These are phyloP conservation scores for Phytopythium vexans DNA, from an alignment of 352 stramenopile species.

Conservation along the genomic window DNA sequence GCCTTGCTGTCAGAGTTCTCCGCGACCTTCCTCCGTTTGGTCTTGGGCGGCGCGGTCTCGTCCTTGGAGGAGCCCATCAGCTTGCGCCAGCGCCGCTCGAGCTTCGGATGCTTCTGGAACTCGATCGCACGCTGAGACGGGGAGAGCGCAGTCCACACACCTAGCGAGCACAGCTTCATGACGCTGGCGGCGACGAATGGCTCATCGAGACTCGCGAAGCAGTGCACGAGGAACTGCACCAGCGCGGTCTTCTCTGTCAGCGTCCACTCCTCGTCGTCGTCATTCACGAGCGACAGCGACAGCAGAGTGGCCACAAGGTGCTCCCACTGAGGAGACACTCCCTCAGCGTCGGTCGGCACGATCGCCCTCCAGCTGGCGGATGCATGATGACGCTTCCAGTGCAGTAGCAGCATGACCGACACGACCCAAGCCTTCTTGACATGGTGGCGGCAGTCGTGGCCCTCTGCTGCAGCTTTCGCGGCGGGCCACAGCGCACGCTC, in stretches of 20 bases:
- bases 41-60: slow-evolving; percentile 7
- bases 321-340: slow-evolving; percentile 24
- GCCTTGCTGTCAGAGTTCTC: slow-evolving; percentile 28
- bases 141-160: slow-evolving; percentile 59
- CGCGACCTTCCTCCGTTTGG: slow-evolving; percentile 9
- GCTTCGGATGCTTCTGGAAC: slow-evolving; percentile 60
- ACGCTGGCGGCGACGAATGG: slow-evolving; percentile 40
- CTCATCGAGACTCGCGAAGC: slow-evolving; percentile 62
- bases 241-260: slow-evolving; percentile 51
- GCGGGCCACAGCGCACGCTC: slow-evolving; percentile 54
- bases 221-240: slow-evolving; percentile 56
- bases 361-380: slow-evolving; percentile 15
- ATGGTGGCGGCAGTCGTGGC: slow-evolving; percentile 22
- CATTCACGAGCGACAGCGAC: slow-evolving; percentile 9
- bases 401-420: slow-evolving; percentile 41
- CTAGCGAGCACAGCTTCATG: slow-evolving; percentile 63
- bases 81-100: slow-evolving; percentile 65
- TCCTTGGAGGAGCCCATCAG: slow-evolving; percentile 10
- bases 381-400: not conserved
- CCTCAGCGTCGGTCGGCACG: slow-evolving; percentile 7
- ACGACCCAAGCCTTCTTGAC: slow-evolving; percentile 43
- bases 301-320: slow-evolving; percentile 38
- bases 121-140: slow-evolving; percentile 54
- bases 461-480: slow-evolving; percentile 8
- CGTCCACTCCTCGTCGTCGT: slow-evolving; percentile 30